Conservation (phyloP, 371 early-diverging fungal genomes). For the Mucor lusitanicus region DNA sequence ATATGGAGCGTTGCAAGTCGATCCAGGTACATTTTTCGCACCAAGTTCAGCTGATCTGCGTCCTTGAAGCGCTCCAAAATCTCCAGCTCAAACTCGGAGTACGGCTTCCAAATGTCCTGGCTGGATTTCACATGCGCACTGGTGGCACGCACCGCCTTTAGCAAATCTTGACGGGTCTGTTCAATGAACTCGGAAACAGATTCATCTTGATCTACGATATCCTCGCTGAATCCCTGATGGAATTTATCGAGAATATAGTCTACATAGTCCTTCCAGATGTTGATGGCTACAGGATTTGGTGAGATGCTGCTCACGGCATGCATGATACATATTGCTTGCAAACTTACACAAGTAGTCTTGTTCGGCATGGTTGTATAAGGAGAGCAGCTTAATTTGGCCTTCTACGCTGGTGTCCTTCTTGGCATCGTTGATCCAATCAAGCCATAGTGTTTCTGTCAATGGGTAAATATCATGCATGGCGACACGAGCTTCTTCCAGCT, state of each 20-base stretch:
- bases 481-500: slow-evolving; percentile 53
- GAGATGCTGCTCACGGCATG: neutral
- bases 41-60: slow-evolving; percentile 9
- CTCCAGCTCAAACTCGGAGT: slow-evolving; percentile 53
- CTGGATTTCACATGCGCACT: slow-evolving; percentile 55
- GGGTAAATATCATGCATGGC: slow-evolving; percentile 63
- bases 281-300: slow-evolving; percentile 41
- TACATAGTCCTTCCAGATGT: slow-evolving; percentile 59
- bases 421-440: slow-evolving; percentile 69
- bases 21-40: slow-evolving; percentile 24
- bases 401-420: slow-evolving; percentile 31
- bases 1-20: slow-evolving; percentile 56
- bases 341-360: slow-evolving; percentile 65
- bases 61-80: slow-evolving; percentile 15
- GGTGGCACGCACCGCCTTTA: slow-evolving; percentile 45
- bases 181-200: slow-evolving; percentile 27
- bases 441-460: slow-evolving; percentile 61
- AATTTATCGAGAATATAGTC: slow-evolving; percentile 43
- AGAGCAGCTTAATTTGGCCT: slow-evolving; percentile 39
- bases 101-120: slow-evolving; percentile 60
- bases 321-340: too few species aligned
- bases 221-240: slow-evolving; percentile 29
- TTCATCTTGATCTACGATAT: slow-evolving; percentile 17
- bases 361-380: slow-evolving; percentile 48
- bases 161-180: slow-evolving; percentile 38